A percentile compares a stretch with the other conserved stretches of the same genome.
Conservation (phyloP, 1,139 yeast genomes). For the Nadsonia commutata region DNA sequence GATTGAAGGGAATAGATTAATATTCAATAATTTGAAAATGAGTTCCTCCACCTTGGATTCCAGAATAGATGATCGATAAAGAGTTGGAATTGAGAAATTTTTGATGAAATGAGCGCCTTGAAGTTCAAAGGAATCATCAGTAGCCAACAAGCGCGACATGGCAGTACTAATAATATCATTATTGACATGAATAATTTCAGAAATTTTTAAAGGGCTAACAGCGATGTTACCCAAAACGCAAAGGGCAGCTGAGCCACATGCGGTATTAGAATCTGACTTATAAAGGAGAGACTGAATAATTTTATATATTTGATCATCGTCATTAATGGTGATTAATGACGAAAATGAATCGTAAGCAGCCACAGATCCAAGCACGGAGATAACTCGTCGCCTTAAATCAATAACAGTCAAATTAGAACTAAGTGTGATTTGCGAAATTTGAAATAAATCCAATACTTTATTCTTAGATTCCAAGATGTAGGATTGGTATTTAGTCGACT, state of each 20-base stretch:
- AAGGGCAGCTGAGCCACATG: constrained; percentile 11
- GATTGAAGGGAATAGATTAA: constrained; percentile 10
- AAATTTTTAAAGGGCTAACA: constrained; percentile 8
- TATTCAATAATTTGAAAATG: constrained; percentile 10
- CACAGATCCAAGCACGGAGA: constrained; percentile 7
- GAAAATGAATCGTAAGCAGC: constrained; percentile 9
- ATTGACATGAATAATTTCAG: constrained; percentile 6
- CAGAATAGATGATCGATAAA: constrained; percentile 6
- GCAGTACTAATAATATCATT: constrained; percentile 8
- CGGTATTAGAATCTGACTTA: constrained; percentile 1
- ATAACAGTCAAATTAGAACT: constrained; percentile 4
- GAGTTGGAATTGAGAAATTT: constrained; percentile 10
- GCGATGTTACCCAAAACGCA: constrained; percentile 14
- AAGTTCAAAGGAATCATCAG: constrained; percentile 12
- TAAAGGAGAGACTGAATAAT: not conserved
- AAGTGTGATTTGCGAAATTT: not conserved
- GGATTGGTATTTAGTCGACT: not conserved
- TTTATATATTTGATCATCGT: constrained; percentile 3
- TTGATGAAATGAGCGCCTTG: constrained; percentile 17
- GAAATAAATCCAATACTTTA: not conserved
- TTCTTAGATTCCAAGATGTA: not conserved
- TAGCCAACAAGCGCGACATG: constrained; percentile 4
- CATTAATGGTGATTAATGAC: constrained; percentile 1
- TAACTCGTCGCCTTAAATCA: constrained; percentile 7
- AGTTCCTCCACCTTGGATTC: constrained; percentile 10